Conservation (phyloP, 1,284 basidiomycete species). For the Leccinum fuscescens region DNA sequence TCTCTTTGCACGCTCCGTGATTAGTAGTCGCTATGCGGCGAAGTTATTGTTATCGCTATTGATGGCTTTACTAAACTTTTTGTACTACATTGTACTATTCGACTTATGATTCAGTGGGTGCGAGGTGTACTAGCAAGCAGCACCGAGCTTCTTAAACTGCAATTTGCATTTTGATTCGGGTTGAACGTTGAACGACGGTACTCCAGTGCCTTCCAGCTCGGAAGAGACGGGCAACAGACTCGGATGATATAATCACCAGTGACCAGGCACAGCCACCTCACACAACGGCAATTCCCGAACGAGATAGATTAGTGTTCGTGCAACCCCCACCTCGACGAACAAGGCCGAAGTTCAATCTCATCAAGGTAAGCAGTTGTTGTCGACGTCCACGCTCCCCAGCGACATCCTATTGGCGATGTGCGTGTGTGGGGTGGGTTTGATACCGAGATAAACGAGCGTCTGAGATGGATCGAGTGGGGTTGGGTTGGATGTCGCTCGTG, state of each 20-base stretch:
- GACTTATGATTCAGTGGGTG: background rate
- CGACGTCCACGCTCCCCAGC: background rate
- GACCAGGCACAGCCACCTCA: conserved; percentile 23
- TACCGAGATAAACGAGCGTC: background rate
- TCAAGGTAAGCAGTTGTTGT: conserved; percentile 25
- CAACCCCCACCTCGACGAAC: conserved; percentile 16
- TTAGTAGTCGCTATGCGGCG: background rate
- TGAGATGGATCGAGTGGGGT: conserved; percentile 21
- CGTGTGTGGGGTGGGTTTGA: background rate
- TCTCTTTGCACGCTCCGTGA: background rate
- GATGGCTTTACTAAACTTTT: background rate
- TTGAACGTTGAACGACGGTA: background rate
- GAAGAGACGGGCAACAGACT: background rate
- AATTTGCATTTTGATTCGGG: background rate
- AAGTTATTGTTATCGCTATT: conserved; percentile 24
- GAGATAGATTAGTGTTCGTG: background rate
- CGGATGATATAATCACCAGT: too few species aligned
- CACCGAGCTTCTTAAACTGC: background rate
- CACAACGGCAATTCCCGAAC: conserved; percentile 25
- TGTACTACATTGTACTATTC: background rate
- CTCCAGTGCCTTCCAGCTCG: too few species aligned
- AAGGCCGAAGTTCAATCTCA: conserved; percentile 18
- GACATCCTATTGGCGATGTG: background rate
- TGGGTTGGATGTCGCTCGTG: conserved; percentile 17
- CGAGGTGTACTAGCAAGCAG: background rate